Evolutionary conservation across 2,329 filamentous ascomycete species (phyloP), one percentile per base, ranked within the genome.

Genomic region (Zymoseptoria ardabiliae): DNA sequence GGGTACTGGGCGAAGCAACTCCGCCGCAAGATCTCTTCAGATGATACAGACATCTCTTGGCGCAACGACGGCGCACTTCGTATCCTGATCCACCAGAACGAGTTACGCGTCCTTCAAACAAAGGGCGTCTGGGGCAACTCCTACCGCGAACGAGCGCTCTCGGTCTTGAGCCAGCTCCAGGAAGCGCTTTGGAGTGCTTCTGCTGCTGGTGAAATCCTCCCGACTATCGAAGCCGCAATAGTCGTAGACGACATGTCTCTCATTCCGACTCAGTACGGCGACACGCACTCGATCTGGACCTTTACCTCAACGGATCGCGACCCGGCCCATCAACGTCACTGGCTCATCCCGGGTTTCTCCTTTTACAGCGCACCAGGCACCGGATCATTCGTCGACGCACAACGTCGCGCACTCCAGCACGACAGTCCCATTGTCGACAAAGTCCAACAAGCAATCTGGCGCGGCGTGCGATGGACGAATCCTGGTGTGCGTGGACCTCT

Each of bases 281-380:
- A 59, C 20, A 65, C 61, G 0, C 58, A 65, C 11, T 63, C 68
- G 3, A 65, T 64, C 53, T 69, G 65, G 65, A 61, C 63, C 2
- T 69, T 59, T 53, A 61, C 64, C 5, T 59, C 61, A 11, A 60
- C 61, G 23, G 22, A 56, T 3, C 35, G 54, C 19, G 57, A 65
- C 71, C 56, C 71, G 64, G 13, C 71, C 8, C 69, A 72, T 13
- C 72, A 78, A 45, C 67, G 68, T 4, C 65, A 72, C 3, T 81
- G 79, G 79, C 68, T 81, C 13, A 80, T 82, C 71, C 79, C 79
- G 0, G 79, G 81, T 60, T 81, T 81, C 61, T 78, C 77, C 23
- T 79, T 78, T 68, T 81, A 77, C 75, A 72, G 74, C 10, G 79
- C 76, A 22, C 50, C 41, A 17, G 45, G 49, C 22, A 50, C 53